Base-by-base conservation (phyloP, 2,329 filamentous ascomycete species). In the Colletotrichum musicola region DNA sequence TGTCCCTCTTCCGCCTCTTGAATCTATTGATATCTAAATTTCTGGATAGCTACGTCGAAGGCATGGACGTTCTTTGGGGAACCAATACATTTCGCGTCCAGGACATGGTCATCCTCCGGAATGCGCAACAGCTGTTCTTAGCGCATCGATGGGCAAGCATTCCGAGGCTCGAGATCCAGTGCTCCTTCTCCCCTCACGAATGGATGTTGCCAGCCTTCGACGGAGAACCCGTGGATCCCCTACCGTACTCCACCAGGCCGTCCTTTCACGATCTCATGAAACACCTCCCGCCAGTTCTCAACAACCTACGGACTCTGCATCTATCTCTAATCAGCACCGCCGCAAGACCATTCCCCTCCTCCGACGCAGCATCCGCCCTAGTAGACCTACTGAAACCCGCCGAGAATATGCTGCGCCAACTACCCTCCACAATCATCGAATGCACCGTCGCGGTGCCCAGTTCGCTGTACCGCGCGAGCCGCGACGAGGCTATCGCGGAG, bases 371-470 rank as follows among this genome's bases (percentile, higher is more conserved):
- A 10, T 13, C 49, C 0, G 9, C 20, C 6, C n/a, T 22, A 16
- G 20, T 30, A 49, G 44, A 38, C 12, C 25, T 59, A 27, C 54
- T 62, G 46, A 30, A 25, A 5, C 72, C 70, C 3, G 59, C 74
- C 20, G 73, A 76, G 12, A 7, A 12, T 10, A 71, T 76, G 71
- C 72, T 75, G 38, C 62, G 63, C n/a, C 64, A 47, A 20, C 58
- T 75, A 7, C 65, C 65, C 0, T 27, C 69, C 0, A 47, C 69
- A 9, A 66, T 77, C 3, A 16, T 40, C 20, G 68, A 75, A 27
- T 72, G 72, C 14, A 72, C 71, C 1, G 18, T 77, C 13, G 73
- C 72, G 7, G 64, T 76, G 4, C 75, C 75, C 0, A 72, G 72
- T 30, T 73, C 69, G 7, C 64, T 69, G 0, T 77, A 76, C 50